phyloP scores from a whole-genome alignment of 805 yeast species.

The Ogataea methanolica region DNA sequence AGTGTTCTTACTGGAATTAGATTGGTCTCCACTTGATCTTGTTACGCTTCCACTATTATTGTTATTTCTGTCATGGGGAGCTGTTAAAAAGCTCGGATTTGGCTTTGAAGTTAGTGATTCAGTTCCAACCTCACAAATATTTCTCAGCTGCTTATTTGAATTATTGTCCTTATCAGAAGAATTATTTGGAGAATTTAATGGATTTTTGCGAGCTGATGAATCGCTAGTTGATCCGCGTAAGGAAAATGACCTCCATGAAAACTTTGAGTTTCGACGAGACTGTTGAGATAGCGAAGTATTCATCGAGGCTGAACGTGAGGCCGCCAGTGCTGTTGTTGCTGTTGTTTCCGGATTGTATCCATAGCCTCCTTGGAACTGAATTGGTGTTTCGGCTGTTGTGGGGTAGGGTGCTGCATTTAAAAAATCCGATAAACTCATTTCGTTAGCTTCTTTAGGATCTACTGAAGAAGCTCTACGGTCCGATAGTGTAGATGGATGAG shows the following conservation, averaged over 20 bases:
- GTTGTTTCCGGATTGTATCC: background rate
- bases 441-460: slow-evolving; percentile 1
- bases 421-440: slow-evolving; percentile 11
- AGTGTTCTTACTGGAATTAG: background rate
- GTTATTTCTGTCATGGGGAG: background rate
- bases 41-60: background rate
- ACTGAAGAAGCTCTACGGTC: slow-evolving; percentile 1
- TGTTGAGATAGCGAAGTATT: background rate
- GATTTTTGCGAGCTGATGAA: slow-evolving; percentile 6
- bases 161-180: background rate
- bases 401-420: slow-evolving; percentile 4
- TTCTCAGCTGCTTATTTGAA: slow-evolving; percentile 4
- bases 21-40: background rate
- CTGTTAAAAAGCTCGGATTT: background rate
- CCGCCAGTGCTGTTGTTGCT: background rate
- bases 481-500: background rate
- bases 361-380: background rate
- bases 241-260: slow-evolving; percentile 25
- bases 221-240: slow-evolving; percentile 17
- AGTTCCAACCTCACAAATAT: slow-evolving; percentile 5
- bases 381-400: background rate
- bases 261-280: slow-evolving; percentile 20
- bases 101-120: too few species aligned
- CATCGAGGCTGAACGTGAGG: background rate
- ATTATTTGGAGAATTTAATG: slow-evolving; percentile 1